Evolutionary conservation across 495 filamentous ascomycete genomes (phyloP), one percentile per base, ranked within the genome.

Genomic region (Podospora pseudocomata): DNA sequence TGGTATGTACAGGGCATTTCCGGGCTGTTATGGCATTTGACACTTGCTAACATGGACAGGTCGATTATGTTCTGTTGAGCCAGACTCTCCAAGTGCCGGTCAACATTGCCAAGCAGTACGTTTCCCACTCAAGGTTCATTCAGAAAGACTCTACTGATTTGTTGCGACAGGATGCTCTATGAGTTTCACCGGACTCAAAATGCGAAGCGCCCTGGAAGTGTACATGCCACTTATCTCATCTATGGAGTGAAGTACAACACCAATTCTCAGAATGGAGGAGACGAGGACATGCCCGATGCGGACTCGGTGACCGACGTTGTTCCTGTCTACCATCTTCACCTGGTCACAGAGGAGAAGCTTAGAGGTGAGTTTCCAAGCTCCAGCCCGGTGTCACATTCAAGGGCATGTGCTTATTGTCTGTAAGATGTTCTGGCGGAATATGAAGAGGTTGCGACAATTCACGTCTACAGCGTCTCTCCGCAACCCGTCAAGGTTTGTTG

Each of bases 141-240:
- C n/a, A 57, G 15, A 16, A 1, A 26, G 13, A 11, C 7, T 13
- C 39, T 5, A 49, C 9, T 27, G 11, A 18, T n/a, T 63, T 60
- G 53, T 62, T 57, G 67, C 64, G 60, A 15, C 61, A 95, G 94
- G 72, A 94, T 97, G 85, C 88, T 99, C 1, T 96, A 89, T 77
- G 94, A 97, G 16, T 98, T 97, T 72, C 85, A 97, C 76, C 81
- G 80, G 60, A 85, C 80, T 58, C 90, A 97, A 80, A 97, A 94
- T 78, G 83, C 81, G 39, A 92, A 90, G 75, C 91, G 87, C 58
- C 87, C 92, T 0, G 84, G 85, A 15, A 86, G 84, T 49, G 84
- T 98, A 54, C 88, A 94, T 80, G 94, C 95, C 65, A 97, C 92
- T 19, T 99, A 97, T 76, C 79, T 98, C 60, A 74, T 98, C 27